phyloP scores from a whole-genome alignment of 345 rosid genomes.

The Salix udensis region DNA sequence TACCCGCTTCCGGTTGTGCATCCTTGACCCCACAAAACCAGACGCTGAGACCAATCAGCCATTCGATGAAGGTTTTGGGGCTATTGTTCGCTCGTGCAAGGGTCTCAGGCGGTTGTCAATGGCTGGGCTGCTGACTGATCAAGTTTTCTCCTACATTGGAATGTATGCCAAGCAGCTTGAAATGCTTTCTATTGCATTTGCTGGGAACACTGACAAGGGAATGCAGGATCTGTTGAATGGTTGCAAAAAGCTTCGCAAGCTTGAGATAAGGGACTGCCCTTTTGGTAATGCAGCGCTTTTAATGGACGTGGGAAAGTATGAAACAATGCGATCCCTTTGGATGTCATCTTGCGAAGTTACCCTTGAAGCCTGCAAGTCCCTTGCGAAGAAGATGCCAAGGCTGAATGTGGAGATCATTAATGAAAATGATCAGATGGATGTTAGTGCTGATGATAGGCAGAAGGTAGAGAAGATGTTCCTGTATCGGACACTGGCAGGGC shows the following conservation, averaged over 20 bases:
- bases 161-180: slow-evolving; percentile 78
- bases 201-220: slow-evolving; percentile 79
- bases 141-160: slow-evolving; percentile 83
- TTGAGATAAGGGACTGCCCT: slow-evolving; percentile 87
- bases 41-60: slow-evolving; percentile 69
- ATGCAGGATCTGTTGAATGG: slow-evolving; percentile 85
- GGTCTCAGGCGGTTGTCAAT: slow-evolving; percentile 66
- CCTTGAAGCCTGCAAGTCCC: slow-evolving; percentile 76
- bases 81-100: slow-evolving; percentile 74
- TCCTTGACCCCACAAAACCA: slow-evolving; percentile 65
- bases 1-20: slow-evolving; percentile 73
- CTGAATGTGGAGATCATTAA: slow-evolving; percentile 85
- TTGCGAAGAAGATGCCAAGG: slow-evolving; percentile 65
- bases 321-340: slow-evolving; percentile 99
- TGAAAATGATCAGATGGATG: slow-evolving; percentile 46
- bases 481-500: slow-evolving; percentile 75
- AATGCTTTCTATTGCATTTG: slow-evolving; percentile 95
- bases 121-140: slow-evolving; percentile 73
- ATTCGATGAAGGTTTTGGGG: slow-evolving; percentile 96
- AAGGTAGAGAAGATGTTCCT: slow-evolving; percentile 79
- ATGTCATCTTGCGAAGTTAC: slow-evolving; percentile 97
- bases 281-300: slow-evolving; percentile 82
- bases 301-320: slow-evolving; percentile 77
- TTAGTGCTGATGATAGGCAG: slow-evolving; percentile 32
- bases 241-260: slow-evolving; percentile 81